Percentiles rank a stretch among this genome's conserved stretches.
phyloP scores from a whole-genome alignment of 768 basidiomycete genomes.

The Podaxis sp. region DNA sequence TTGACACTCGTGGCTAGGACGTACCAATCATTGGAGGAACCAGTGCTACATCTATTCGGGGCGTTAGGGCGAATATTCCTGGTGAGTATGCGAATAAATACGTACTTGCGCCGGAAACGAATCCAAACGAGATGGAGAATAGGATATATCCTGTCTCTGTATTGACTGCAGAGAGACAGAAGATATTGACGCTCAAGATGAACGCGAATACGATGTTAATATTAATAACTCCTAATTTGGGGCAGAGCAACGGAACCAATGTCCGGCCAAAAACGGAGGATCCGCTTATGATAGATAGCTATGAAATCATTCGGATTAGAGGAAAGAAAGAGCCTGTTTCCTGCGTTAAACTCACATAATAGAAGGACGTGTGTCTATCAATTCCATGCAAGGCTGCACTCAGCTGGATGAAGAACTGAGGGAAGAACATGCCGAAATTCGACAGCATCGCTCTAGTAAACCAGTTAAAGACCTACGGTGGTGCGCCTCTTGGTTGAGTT shows the following conservation, averaged over 20 bases:
- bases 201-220: constrained; percentile 34
- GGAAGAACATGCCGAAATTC: constrained; percentile 43
- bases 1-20: not conserved
- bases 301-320: not conserved
- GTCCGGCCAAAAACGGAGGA: constrained; percentile 49
- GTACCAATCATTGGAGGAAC: constrained; percentile 40
- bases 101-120: constrained; percentile 47
- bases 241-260: constrained; percentile 41
- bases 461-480: not conserved
- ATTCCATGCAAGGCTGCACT: constrained; percentile 48
- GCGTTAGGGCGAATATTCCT: not conserved
- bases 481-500: not conserved
- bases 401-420: constrained; percentile 59
- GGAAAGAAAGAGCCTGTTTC: not conserved
- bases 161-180: constrained; percentile 41
- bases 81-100: constrained; percentile 4
- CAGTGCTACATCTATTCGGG: constrained; percentile 36
- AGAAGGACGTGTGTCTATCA: constrained; percentile 49
- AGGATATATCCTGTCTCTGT: constrained; percentile 33
- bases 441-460: constrained; percentile 31
- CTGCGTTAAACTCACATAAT: constrained; percentile 39
- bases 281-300: constrained; percentile 50
- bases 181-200: constrained; percentile 34
- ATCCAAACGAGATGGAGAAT: constrained; percentile 44
- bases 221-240: constrained; percentile 40